Conservation (phyloP, 2,329 filamentous ascomycete genomes). For the Cladosporium sp. region DNA sequence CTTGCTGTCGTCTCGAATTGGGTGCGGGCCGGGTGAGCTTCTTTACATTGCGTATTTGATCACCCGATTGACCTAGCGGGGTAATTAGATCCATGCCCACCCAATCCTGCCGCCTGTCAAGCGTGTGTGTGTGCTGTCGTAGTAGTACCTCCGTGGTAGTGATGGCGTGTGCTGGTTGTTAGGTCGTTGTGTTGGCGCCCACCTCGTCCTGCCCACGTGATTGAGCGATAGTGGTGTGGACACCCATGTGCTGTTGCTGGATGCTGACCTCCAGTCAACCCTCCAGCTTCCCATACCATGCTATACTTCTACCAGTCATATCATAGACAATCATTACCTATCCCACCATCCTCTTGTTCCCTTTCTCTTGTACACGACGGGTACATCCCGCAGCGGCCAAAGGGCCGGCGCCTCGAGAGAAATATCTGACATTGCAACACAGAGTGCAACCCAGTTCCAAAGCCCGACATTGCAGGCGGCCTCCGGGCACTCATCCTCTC, state of each 20-base stretch:
- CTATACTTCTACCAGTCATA: background rate
- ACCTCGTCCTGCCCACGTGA: background rate
- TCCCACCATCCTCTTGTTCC: background rate
- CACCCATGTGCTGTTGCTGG: background rate
- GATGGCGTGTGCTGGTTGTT: background rate
- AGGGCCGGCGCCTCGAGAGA: background rate
- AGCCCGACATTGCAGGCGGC: background rate
- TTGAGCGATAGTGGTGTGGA: background rate
- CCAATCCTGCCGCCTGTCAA: background rate
- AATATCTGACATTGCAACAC: background rate
- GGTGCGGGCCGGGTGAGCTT: slow-evolving; percentile 10
- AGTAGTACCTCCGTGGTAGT: background rate
- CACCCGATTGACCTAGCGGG: background rate
- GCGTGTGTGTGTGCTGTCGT: background rate
- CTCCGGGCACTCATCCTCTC: background rate
- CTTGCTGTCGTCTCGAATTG: background rate
- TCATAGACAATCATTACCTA: background rate
- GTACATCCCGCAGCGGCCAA: background rate
- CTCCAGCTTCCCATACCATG: background rate
- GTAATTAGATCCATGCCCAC: slow-evolving; percentile 5
- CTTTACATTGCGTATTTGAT: slow-evolving; percentile 3
- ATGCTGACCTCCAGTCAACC: background rate
- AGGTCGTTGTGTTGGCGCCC: background rate
- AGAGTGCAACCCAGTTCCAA: background rate
- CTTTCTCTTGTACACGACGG: background rate